Evolutionary conservation across 1,284 basidiomycete species (phyloP).

Genomic region (Fomitopsis palustris): DNA sequence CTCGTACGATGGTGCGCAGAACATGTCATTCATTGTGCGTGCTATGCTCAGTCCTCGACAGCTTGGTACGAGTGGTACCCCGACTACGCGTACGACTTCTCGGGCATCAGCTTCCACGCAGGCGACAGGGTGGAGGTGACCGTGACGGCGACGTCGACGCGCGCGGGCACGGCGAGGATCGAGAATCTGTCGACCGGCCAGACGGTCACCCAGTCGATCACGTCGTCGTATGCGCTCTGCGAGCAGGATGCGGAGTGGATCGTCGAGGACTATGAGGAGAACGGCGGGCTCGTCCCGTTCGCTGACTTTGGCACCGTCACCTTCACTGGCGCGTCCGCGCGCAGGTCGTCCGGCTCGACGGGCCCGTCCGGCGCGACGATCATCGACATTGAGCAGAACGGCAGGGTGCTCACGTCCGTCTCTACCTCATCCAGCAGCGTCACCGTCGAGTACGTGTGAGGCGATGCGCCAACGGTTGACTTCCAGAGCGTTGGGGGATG

Average conservation of each 20-base stretch:
- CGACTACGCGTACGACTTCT: constrained; percentile 32
- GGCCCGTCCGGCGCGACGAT: constrained; percentile 27
- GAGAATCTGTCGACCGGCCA: constrained; percentile 28
- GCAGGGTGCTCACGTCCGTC: constrained; percentile 23
- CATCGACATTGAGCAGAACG: constrained; percentile 31
- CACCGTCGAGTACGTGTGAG: constrained; percentile 21
- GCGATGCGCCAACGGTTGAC: no score
- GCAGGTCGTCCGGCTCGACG: neutral
- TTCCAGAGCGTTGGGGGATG: no score
- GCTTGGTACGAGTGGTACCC: constrained; percentile 41
- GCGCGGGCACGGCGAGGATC: constrained; percentile 27
- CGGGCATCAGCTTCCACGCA: constrained; percentile 26
- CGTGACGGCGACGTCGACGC: constrained; percentile 25
- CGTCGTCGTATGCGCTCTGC: constrained; percentile 30
- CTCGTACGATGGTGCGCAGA: constrained; percentile 23
- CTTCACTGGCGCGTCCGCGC: neutral
- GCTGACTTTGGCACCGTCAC: constrained; percentile 28
- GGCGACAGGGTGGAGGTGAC: constrained; percentile 30
- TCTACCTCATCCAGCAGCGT: constrained; percentile 20
- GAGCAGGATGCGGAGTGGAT: constrained; percentile 17
- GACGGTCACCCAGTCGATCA: constrained; percentile 26
- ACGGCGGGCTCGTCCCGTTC: constrained; percentile 30
- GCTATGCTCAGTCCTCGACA: constrained; percentile 8
- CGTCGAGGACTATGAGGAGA: constrained; percentile 34
- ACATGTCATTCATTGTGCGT: neutral